These are phyloP conservation scores for Yamadazyma kanchanaburiensis DNA, from an alignment of 1,139 yeast genomes.

Conservation along the genomic window DNA sequence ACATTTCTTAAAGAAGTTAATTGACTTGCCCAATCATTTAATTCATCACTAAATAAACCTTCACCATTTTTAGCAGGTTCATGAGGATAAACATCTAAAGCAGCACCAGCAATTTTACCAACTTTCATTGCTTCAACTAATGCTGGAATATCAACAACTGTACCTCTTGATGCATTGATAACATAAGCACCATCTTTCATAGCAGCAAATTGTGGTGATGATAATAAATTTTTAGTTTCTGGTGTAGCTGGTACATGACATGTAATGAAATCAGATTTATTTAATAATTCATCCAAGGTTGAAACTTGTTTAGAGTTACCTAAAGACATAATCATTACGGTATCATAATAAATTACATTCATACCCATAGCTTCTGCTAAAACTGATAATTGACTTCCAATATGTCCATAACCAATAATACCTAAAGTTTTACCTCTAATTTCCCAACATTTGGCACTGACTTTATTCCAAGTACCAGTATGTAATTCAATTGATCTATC, in stretches of 20 bases:
- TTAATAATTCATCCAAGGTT: slow-evolving; percentile 77
- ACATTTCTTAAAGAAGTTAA: slow-evolving; percentile 81
- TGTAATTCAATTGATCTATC: slow-evolving; percentile 96
- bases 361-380: slow-evolving; percentile 98
- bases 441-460: slow-evolving; percentile 95
- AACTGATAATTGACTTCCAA: slow-evolving; percentile 95
- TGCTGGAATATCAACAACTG: slow-evolving; percentile 95
- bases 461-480: slow-evolving; percentile 98
- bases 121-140: slow-evolving; percentile 86
- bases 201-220: slow-evolving; percentile 88
- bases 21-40: slow-evolving; percentile 85
- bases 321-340: slow-evolving; percentile 87
- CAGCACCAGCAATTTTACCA: slow-evolving; percentile 96
- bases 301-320: slow-evolving; percentile 96
- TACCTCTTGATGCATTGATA: slow-evolving; percentile 96
- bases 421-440: slow-evolving; percentile 98
- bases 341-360: slow-evolving; percentile 93
- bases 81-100: slow-evolving; percentile 92
- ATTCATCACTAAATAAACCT: slow-evolving; percentile 62
- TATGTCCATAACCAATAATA: slow-evolving; percentile 96
- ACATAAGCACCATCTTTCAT: slow-evolving; percentile 96
- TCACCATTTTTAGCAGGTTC: slow-evolving; percentile 98
- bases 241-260: slow-evolving; percentile 94
- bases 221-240: slow-evolving; percentile 87
- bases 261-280: slow-evolving; percentile 82